phyloP scores from a whole-genome alignment of 345 rosid species.

The Gossypium longicalyx region DNA sequence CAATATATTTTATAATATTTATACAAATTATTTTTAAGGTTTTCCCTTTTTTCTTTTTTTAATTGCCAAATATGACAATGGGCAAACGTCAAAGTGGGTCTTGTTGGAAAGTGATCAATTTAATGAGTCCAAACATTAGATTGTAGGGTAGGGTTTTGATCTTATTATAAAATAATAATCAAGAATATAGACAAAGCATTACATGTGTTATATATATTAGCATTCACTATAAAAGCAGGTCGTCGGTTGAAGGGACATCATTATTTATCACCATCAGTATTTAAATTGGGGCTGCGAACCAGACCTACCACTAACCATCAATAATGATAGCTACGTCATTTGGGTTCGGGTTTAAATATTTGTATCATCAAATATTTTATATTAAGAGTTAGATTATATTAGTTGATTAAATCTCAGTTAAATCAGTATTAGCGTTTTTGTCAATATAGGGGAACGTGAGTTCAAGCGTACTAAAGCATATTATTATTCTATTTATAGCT shows the following conservation, averaged over 20 bases:
- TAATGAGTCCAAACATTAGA: neutral
- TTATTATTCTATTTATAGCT: rapidly evolving
- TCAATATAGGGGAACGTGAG: rapidly evolving
- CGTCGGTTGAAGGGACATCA: neutral
- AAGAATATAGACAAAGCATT: neutral
- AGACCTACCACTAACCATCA: neutral
- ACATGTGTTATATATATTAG: neutral
- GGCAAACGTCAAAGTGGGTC: neutral
- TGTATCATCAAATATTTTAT: rapidly evolving
- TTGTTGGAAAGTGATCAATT: too few species aligned
- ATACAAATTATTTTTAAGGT: neutral
- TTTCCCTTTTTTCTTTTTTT: neutral
- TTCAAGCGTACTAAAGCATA: rapidly evolving
- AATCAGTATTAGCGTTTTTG: rapidly evolving
- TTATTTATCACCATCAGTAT: neutral
- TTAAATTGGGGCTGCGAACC: neutral
- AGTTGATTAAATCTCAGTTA: rapidly evolving
- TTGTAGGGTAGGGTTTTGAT: neutral
- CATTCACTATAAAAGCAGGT: neutral
- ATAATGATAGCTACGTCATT: neutral
- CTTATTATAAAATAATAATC: neutral
- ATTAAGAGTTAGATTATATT: too few species aligned
- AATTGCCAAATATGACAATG: neutral
- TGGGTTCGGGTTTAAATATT: too few species aligned
- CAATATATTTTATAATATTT: neutral